Conservation (phyloP, 2,329 filamentous ascomycete species). For the Plenodomus biglobosus region DNA sequence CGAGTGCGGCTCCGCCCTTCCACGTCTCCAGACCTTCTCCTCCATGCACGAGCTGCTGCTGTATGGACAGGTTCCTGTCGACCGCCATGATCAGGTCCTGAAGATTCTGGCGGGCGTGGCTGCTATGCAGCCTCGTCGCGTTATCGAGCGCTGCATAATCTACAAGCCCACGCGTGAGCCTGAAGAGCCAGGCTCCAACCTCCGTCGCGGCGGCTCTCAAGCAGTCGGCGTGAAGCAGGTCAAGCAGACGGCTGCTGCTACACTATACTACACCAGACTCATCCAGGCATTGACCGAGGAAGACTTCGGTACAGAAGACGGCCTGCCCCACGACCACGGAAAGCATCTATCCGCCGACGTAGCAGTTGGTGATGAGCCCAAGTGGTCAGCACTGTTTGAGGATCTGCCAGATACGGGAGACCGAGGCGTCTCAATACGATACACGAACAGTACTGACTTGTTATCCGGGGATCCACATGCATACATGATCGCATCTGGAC, state of each 20-base stretch:
- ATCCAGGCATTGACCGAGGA: slow-evolving; percentile 47
- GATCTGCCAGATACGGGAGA: slow-evolving; percentile 54
- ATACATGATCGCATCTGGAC: slow-evolving; percentile 55
- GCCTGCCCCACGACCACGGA: slow-evolving; percentile 6
- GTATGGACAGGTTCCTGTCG: slow-evolving; percentile 59
- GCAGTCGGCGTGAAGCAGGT: slow-evolving; percentile 32
- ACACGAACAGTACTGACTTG: slow-evolving; percentile 53
- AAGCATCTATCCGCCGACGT: slow-evolving; percentile 25
- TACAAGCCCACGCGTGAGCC: slow-evolving; percentile 59
- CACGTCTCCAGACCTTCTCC: slow-evolving; percentile 7
- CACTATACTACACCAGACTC: slow-evolving; percentile 58
- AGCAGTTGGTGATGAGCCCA: slow-evolving; percentile 26
- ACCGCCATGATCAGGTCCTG: slow-evolving; percentile 62
- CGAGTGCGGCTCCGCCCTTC: slow-evolving; percentile 15
- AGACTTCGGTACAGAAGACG: slow-evolving; percentile 36
- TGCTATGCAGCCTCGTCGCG: slow-evolving; percentile 60
- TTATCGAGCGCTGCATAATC: slow-evolving; percentile 58
- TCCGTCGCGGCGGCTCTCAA: slow-evolving; percentile 43
- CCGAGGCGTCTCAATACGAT: slow-evolving; percentile 56
- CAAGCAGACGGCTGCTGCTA: slow-evolving; percentile 45
- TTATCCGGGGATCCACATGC: slow-evolving; percentile 53
- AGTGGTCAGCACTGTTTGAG: slow-evolving; percentile 45
- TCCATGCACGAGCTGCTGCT: slow-evolving; percentile 65
- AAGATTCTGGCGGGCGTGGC: slow-evolving; percentile 64
- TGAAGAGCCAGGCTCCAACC: slow-evolving; percentile 41